Percentiles rank a stretch among this genome's conserved stretches.
Evolutionary conservation across 108 stramenopile species (phyloP).

Genomic region (Nitzschia inconspicua): DNA sequence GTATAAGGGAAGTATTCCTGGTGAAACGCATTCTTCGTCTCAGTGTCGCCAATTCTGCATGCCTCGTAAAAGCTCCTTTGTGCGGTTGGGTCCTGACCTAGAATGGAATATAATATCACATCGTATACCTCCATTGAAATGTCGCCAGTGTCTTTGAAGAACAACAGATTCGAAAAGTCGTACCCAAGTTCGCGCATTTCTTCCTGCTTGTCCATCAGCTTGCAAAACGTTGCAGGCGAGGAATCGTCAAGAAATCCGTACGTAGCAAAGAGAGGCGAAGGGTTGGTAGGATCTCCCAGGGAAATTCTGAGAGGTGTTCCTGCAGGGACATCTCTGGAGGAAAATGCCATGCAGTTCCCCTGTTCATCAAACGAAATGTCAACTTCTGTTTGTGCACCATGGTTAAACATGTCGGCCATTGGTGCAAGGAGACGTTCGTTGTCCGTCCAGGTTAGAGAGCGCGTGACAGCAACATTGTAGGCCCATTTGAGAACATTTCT

Average conservation of each 20-base stretch:
- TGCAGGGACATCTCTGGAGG: constrained; percentile 18
- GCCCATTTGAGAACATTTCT: constrained; percentile 17
- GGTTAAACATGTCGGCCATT: constrained; percentile 67
- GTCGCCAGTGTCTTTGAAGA: constrained; percentile 50
- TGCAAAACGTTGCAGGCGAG: constrained; percentile 51
- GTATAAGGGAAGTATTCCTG: constrained; percentile 44
- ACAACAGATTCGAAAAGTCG: constrained; percentile 48
- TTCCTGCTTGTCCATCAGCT: constrained; percentile 29
- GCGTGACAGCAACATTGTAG: constrained; percentile 7
- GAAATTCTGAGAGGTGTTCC: constrained; percentile 46
- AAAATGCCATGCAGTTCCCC: constrained; percentile 43
- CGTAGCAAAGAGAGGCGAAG: constrained; percentile 42
- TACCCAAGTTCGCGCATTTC: constrained; percentile 56
- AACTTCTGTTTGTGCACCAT: constrained; percentile 52
- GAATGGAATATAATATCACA: constrained; percentile 48
- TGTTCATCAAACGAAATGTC: constrained; percentile 47
- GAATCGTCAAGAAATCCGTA: constrained; percentile 62
- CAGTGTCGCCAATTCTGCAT: constrained; percentile 42
- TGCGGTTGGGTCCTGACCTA: not conserved
- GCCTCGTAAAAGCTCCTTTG: constrained; percentile 57
- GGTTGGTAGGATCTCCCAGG: constrained; percentile 52
- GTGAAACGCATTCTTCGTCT: constrained; percentile 48
- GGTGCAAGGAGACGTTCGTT: constrained; percentile 38
- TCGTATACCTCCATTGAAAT: constrained; percentile 60
- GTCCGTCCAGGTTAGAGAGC: too few relatives aligned